Evolutionary conservation across 2,329 filamentous ascomycete species (phyloP).

Genomic region (Trichophyton verrucosum): DNA sequence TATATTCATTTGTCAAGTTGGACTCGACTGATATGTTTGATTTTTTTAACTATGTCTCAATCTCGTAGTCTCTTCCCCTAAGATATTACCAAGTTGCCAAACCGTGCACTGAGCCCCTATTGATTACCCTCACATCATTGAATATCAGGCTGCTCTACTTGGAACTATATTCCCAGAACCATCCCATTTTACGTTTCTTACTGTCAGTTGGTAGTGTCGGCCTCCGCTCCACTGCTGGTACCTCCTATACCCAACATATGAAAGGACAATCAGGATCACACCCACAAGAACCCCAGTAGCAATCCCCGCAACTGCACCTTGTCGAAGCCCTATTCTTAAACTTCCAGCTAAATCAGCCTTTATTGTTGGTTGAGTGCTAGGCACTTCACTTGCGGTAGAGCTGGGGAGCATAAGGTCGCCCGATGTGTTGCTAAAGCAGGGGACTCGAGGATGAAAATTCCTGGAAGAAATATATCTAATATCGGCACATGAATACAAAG

Average conservation of each 20-base stretch:
- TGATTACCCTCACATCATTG: not conserved
- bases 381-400: not conserved
- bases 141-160: not conserved
- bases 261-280: conserved; percentile 11
- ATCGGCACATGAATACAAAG: conserved; percentile 38
- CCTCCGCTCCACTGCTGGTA: conserved; percentile 4
- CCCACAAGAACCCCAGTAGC: conserved; percentile 22
- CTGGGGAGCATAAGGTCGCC: not conserved
- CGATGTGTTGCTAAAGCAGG: not conserved
- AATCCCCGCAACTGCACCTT: conserved; percentile 34
- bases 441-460: conserved; percentile 29
- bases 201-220: not conserved
- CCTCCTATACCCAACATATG: conserved; percentile 11
- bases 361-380: not conserved
- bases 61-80: not conserved
- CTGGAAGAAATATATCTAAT: conserved; percentile 32
- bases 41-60: not conserved
- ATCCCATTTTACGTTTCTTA: not conserved
- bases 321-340: conserved; percentile 25
- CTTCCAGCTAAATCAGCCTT: conserved; percentile 22
- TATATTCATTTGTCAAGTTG: not conserved
- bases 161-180: not conserved
- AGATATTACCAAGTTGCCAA: not conserved
- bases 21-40: not conserved
- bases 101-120: not conserved